A percentile compares a stretch with the other conserved stretches of the same genome.
phyloP scores from a whole-genome alignment of 1,284 basidiomycete species.

The Puccinia novopanici region DNA sequence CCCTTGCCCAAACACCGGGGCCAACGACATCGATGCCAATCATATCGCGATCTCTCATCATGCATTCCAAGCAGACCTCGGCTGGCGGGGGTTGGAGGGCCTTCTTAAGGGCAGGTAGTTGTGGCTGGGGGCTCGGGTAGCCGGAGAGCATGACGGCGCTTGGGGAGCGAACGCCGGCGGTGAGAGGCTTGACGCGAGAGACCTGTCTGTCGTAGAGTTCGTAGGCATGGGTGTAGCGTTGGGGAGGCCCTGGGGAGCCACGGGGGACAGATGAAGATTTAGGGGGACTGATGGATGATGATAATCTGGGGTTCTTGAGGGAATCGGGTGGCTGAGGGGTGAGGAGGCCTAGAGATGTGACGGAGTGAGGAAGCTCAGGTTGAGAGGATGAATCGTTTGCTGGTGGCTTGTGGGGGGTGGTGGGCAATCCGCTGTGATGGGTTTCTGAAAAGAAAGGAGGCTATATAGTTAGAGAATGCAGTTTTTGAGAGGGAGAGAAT shows the following conservation, averaged over 20 bases:
- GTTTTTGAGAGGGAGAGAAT: not conserved
- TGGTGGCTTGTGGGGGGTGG: not conserved
- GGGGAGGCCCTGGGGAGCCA: not conserved
- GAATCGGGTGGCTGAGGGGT: constrained; percentile 1
- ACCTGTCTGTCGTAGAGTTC: constrained; percentile 38
- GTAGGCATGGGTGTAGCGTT: constrained; percentile 39
- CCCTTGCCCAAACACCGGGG: constrained; percentile 84
- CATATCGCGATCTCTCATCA: constrained; percentile 99
- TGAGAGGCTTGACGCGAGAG: constrained; percentile 32
- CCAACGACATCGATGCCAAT: constrained; percentile 87
- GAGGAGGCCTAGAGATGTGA: not conserved
- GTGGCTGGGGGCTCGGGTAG: constrained; percentile 22
- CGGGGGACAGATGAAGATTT: not conserved
- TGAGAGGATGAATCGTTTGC: not conserved
- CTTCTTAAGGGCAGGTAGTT: constrained; percentile 54
- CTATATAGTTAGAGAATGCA: not conserved
- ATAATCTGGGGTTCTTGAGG: not conserved
- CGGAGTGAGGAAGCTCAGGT: not conserved
- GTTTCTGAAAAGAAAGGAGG: not conserved
- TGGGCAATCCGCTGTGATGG: not conserved
- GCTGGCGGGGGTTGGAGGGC: constrained; percentile 60
- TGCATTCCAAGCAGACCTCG: constrained; percentile 93
- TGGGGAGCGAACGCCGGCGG: not conserved
- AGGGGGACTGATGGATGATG: not conserved
- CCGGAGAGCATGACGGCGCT: not conserved